Conservation (phyloP, 2,329 filamentous ascomycete species). For the Fusarium sp. region DNA sequence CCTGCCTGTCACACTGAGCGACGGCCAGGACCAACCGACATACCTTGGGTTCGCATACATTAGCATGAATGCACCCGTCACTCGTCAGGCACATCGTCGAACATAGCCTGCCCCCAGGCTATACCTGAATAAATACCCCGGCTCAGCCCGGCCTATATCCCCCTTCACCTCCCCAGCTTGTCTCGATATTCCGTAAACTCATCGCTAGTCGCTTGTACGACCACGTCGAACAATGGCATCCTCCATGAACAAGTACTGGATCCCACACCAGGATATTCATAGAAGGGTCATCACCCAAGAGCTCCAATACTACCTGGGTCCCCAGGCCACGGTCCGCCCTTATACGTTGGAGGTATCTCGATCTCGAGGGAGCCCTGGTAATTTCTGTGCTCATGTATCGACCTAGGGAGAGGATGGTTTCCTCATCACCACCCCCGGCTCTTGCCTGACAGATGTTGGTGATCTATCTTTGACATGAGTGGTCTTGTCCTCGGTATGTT, state of each 20-base stretch:
- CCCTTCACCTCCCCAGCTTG: slow-evolving; percentile 24
- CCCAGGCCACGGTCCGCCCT: slow-evolving; percentile 67
- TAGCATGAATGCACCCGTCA: slow-evolving; percentile 38
- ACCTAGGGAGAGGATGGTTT: slow-evolving; percentile 70
- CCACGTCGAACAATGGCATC: slow-evolving; percentile 42
- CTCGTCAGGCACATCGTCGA: slow-evolving; percentile 36
- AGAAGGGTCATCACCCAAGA: slow-evolving; percentile 70
- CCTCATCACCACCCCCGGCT: slow-evolving; percentile 68
- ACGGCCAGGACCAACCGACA: slow-evolving; percentile 37
- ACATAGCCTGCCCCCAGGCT: slow-evolving; percentile 30
- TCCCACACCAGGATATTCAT: slow-evolving; percentile 69
- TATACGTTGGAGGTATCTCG: slow-evolving; percentile 66
- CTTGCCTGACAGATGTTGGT: slow-evolving; percentile 70
- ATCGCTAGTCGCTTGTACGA: slow-evolving; percentile 23
- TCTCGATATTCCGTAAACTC: slow-evolving; percentile 20
- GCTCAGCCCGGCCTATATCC: slow-evolving; percentile 23
- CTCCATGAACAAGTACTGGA: slow-evolving; percentile 70
- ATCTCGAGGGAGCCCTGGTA: slow-evolving; percentile 29
- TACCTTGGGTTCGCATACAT: slow-evolving; percentile 43
- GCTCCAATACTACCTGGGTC: slow-evolving; percentile 69
- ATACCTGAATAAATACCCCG: slow-evolving; percentile 44
- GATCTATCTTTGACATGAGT: background rate
- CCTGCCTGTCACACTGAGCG: slow-evolving; percentile 35
- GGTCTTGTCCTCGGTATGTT: slow-evolving; percentile 20
- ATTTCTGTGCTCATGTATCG: slow-evolving; percentile 39